Base-by-base conservation (phyloP, 2,329 filamentous ascomycete genomes). In the Fusarium sp. region DNA sequence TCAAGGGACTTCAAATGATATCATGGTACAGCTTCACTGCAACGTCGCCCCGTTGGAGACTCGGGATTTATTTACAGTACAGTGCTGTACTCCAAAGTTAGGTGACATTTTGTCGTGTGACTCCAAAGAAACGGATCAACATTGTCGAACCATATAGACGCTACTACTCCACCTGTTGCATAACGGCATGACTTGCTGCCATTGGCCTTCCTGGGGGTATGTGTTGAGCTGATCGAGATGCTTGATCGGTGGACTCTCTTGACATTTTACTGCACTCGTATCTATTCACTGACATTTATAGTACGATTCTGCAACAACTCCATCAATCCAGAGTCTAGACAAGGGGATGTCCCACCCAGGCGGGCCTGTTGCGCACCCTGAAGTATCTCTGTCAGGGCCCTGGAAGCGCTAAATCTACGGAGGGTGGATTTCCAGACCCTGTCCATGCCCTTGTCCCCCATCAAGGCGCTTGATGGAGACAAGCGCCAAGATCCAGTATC, bases 11-110 rank as follows among this genome's bases (percentile, higher is more conserved):
- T 61, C 54, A 60, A 68, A 77, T 79, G 77, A 79, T 78, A 79
- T 79, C 77, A 79, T 78, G 62, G 49, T 65, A 77, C 76, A 76
- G 68, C 34, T 70, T 46, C 53, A 40, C 52, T 62, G 49, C 57
- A 71, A 72, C 70, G 60, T 72, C 67, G 47, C 55, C 60, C 60
- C 54, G 55, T 65, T 59, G 63, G 67, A 65, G 67, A 60, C 32
- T 58, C 54, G 67, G 65, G 41, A 60, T 52, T 61, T 52, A 29
- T 32, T 55, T 55, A 32, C 46, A 48, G n/a, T 48, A 30, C 60
- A 18, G 34, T 49, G 37, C 46, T 56, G 34, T 49, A 42, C 46
- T 56, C 57, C 27, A 52, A 62, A 62, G 49, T 54, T 70, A 56
- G 56, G 65, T 59, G 73, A 58, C 52, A 65, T 46, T 57, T 69